Evolutionary conservation across 2,329 filamentous ascomycete species (phyloP).

Genomic region (Ophidiomyces ophidiicola): DNA sequence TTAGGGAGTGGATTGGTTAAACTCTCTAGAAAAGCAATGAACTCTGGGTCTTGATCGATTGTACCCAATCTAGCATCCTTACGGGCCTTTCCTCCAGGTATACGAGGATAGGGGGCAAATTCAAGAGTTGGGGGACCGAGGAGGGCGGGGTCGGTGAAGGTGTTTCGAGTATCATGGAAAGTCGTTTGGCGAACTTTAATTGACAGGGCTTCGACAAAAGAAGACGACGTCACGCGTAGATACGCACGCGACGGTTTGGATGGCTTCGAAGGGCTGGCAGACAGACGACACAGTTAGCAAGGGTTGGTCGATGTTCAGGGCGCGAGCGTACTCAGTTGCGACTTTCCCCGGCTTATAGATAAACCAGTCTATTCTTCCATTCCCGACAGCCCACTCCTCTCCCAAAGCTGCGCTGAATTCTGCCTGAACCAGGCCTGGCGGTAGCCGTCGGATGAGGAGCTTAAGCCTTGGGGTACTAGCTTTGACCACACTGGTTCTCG

Average conservation of each 20-base stretch:
- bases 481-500: conserved; percentile 21
- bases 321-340: conserved; percentile 59
- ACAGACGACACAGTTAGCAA: neutral
- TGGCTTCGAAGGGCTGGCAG: conserved; percentile 62
- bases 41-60: conserved; percentile 92
- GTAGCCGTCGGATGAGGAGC: conserved; percentile 69
- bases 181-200: conserved; percentile 55
- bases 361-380: conserved; percentile 75
- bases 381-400: conserved; percentile 67
- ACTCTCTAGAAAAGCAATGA: conserved; percentile 80
- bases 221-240: conserved; percentile 62
- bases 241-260: conserved; percentile 72
- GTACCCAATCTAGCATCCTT: conserved; percentile 80
- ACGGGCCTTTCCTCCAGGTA: conserved; percentile 60
- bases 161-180: conserved; percentile 74
- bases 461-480: conserved; percentile 57
- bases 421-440: conserved; percentile 66
- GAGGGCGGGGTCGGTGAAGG: conserved; percentile 57
- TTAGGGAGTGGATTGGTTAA: conserved; percentile 63
- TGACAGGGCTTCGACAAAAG: conserved; percentile 54
- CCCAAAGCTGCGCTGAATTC: conserved; percentile 66
- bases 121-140: conserved; percentile 70
- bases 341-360: conserved; percentile 62
- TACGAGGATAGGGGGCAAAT: conserved; percentile 70
- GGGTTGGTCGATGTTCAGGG: neutral